Evolutionary conservation across 1,284 basidiomycete species (phyloP).

Genomic region (Sanghuangporus weigelae): DNA sequence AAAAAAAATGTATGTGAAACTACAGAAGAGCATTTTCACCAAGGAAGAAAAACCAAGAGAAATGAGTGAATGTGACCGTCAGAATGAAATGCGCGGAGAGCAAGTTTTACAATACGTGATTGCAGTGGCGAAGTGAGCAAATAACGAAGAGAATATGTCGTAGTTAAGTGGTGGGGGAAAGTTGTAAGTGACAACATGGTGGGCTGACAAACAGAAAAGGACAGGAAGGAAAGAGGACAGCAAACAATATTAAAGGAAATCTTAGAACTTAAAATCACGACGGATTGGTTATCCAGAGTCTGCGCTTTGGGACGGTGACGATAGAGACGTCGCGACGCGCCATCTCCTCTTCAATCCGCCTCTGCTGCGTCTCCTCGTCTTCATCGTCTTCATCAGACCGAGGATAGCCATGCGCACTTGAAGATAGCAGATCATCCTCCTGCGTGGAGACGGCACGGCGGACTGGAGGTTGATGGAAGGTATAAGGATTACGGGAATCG

Average conservation of each 20-base stretch:
- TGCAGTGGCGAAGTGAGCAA: not conserved
- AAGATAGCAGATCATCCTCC: conserved; percentile 37
- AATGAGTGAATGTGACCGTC: not conserved
- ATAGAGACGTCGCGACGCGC: conserved; percentile 72
- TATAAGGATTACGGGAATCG: conserved; percentile 48
- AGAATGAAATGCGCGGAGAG: not conserved
- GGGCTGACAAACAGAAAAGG: conserved; percentile 5
- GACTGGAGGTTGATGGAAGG: conserved; percentile 55
- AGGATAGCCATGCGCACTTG: conserved; percentile 26
- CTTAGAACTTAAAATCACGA: conserved; percentile 2
- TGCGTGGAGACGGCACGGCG: conserved; percentile 40
- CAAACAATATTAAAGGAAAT: not conserved
- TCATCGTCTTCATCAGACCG: conserved; percentile 45
- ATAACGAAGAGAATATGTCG: not conserved
- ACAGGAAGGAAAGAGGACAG: conserved; percentile 16
- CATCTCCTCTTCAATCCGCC: conserved; percentile 75
- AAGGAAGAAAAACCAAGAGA: not conserved
- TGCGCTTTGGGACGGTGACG: conserved; percentile 71
- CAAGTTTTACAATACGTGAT: not conserved
- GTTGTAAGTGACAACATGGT: not conserved
- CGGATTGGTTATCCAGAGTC: conserved; percentile 67
- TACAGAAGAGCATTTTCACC: not conserved
- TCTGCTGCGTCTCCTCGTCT: conserved; percentile 66
- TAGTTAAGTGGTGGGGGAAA: not conserved
- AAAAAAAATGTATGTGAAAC: not conserved